phyloP scores from a whole-genome alignment of 1,284 basidiomycete species.

The Boletus semigastroideus region DNA sequence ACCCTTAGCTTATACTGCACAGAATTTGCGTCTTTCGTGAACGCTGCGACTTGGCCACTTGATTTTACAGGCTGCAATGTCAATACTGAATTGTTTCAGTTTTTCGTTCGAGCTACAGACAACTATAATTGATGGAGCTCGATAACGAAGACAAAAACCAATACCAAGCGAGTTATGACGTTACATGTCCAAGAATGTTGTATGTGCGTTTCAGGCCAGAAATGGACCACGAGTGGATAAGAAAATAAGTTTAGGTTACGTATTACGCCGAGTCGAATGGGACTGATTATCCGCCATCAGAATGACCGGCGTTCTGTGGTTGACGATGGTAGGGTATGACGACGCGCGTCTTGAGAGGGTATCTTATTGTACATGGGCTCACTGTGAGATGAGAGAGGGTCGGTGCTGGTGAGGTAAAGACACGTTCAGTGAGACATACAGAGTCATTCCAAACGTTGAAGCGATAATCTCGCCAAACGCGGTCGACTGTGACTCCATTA shows the following conservation, averaged over 20 bases:
- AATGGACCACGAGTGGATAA: conserved; percentile 16
- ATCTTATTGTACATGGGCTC: conserved; percentile 22
- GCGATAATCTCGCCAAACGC: conserved; percentile 64
- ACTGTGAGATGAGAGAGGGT: conserved; percentile 16
- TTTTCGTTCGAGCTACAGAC: conserved; percentile 2
- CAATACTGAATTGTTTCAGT: conserved; percentile 17
- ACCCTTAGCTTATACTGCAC: conserved; percentile 20
- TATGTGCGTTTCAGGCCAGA: conserved; percentile 14
- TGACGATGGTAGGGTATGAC: conserved; percentile 32
- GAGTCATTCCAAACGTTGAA: conserved; percentile 57
- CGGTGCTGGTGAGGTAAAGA: conserved; percentile 3
- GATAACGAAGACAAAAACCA: conserved; percentile 16
- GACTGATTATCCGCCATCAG: conserved; percentile 30
- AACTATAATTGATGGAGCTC: conserved; percentile 8
- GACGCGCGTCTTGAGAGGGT: conserved; percentile 20
- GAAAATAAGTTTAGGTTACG: conserved; percentile 29
- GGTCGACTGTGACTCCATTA: conserved; percentile 62
- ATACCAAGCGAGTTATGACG: conserved; percentile 22
- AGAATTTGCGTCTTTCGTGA: conserved; percentile 26
- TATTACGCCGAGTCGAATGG: conserved; percentile 28
- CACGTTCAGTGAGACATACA: conserved; percentile 20
- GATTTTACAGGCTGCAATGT: not conserved
- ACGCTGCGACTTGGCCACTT: conserved; percentile 1
- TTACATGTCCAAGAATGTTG: conserved; percentile 31
- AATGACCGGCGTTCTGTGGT: conserved; percentile 30